Conservation (phyloP, 257 asterid species). For the Henckelia pumila region DNA sequence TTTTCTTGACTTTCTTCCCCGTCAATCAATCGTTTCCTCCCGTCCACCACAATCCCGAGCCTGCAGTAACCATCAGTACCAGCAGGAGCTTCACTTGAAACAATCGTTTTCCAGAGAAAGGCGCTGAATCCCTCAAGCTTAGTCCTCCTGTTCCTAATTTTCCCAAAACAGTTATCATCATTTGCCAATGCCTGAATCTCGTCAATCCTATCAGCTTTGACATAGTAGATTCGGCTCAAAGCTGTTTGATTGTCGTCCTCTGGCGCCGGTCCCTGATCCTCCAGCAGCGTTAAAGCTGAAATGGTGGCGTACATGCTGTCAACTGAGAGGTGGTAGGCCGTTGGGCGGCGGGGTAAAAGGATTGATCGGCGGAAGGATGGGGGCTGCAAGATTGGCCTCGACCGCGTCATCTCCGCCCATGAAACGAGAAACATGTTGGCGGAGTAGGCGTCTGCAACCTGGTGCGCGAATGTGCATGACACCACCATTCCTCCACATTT, state of each 20-base stretch:
- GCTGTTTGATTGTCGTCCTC: constrained; percentile 24
- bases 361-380: constrained; percentile 68
- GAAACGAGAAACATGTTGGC: constrained; percentile 67
- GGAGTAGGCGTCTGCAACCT: constrained; percentile 75
- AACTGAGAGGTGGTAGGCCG: constrained; percentile 31
- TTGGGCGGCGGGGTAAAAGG: constrained; percentile 51
- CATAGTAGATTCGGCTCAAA: constrained; percentile 58
- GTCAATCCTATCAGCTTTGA: constrained; percentile 33
- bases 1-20: constrained; percentile 25
- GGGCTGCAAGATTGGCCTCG: constrained; percentile 32
- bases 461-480: constrained; percentile 62
- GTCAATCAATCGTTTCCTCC: constrained; percentile 42
- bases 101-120: constrained; percentile 61
- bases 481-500: constrained; percentile 66
- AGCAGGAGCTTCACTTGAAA: constrained; percentile 13
- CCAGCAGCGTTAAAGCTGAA: constrained; percentile 25
- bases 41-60: constrained; percentile 71
- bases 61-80: constrained; percentile 27
- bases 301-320: constrained; percentile 37
- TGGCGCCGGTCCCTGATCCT: constrained; percentile 13
- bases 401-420: constrained; percentile 59
- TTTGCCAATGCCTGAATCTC: constrained; percentile 53
- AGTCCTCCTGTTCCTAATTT: constrained; percentile 25
- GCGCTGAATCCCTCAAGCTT: constrained; percentile 66
- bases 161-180: not conserved